These are phyloP conservation scores for Salix dunnii DNA, from an alignment of 345 rosid species.

Conservation along the genomic window DNA sequence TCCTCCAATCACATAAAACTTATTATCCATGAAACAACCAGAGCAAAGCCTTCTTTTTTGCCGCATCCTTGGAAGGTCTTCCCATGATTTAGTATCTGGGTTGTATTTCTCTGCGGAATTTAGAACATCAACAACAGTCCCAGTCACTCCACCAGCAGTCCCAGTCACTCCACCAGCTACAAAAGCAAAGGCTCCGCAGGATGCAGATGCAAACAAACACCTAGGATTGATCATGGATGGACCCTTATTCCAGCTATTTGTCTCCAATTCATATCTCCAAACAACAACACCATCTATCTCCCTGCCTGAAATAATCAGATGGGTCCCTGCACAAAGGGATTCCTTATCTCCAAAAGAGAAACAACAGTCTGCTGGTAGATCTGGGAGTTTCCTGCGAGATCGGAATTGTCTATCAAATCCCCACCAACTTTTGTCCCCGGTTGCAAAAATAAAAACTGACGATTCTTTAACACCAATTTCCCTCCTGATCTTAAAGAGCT, in stretches of 20 bases:
- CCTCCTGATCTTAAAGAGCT: slow-evolving; percentile 63
- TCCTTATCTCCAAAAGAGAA: slow-evolving; percentile 65
- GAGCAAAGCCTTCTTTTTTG: slow-evolving; percentile 55
- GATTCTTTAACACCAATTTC: slow-evolving; percentile 55
- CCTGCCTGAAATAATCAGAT: slow-evolving; percentile 68
- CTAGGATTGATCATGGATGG: slow-evolving; percentile 65
- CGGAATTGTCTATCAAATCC: slow-evolving; percentile 54
- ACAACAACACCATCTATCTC: slow-evolving; percentile 50
- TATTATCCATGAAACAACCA: slow-evolving; percentile 66
- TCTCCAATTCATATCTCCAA: slow-evolving; percentile 75
- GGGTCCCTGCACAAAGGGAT: slow-evolving; percentile 76
- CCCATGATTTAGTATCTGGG: slow-evolving; percentile 68
- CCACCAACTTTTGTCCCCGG: slow-evolving; percentile 71
- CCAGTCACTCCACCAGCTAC: slow-evolving; percentile 73
- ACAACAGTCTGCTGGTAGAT: slow-evolving; percentile 63
- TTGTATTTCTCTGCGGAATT: slow-evolving; percentile 64
- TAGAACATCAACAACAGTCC: slow-evolving; percentile 35
- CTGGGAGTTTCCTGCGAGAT: slow-evolving; percentile 50
- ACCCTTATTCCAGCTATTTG: slow-evolving; percentile 69
- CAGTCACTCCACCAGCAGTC: slow-evolving; percentile 64
- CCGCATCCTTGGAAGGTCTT: slow-evolving; percentile 50
- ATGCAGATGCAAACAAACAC: slow-evolving; percentile 77
- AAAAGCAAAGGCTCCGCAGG: slow-evolving; percentile 52
- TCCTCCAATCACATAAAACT: slow-evolving; percentile 78
- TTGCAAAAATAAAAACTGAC: slow-evolving; percentile 65